phyloP scores from a whole-genome alignment of 768 basidiomycete genomes.

The Dacryopinax primogenitus region DNA sequence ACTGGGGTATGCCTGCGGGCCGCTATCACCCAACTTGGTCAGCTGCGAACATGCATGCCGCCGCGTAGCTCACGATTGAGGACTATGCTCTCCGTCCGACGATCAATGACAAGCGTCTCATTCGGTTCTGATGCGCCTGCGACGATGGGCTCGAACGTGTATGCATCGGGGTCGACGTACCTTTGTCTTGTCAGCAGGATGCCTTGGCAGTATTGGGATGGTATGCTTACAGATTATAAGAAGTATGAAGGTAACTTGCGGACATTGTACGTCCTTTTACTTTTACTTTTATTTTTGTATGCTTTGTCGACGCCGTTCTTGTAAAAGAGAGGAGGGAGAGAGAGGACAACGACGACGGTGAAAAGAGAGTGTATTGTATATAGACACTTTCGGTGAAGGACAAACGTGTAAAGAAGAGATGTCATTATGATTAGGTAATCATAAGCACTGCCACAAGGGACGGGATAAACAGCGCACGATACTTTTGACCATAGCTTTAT shows the following conservation, averaged over 20 bases:
- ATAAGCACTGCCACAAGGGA: neutral
- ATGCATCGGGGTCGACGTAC: constrained; percentile 18
- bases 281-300: too few relatives aligned
- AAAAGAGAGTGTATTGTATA: neutral
- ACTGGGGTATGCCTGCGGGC: constrained; percentile 18
- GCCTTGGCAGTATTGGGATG: neutral
- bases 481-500: neutral
- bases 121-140: constrained; percentile 23
- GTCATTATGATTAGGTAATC: neutral
- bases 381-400: neutral
- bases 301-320: too few relatives aligned
- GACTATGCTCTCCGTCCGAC: constrained; percentile 27
- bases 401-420: neutral
- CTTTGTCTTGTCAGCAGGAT: constrained; percentile 7
- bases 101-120: constrained; percentile 29
- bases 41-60: too few relatives aligned
- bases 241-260: neutral
- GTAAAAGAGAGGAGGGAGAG: neutral
- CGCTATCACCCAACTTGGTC: too few relatives aligned
- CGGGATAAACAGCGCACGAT: neutral
- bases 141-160: constrained; percentile 22
- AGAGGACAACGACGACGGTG: neutral
- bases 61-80: constrained; percentile 30
- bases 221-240: neutral
- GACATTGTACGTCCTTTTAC: neutral